Conservation (phyloP, 768 basidiomycete genomes). For the Naganishia kalamii region DNA sequence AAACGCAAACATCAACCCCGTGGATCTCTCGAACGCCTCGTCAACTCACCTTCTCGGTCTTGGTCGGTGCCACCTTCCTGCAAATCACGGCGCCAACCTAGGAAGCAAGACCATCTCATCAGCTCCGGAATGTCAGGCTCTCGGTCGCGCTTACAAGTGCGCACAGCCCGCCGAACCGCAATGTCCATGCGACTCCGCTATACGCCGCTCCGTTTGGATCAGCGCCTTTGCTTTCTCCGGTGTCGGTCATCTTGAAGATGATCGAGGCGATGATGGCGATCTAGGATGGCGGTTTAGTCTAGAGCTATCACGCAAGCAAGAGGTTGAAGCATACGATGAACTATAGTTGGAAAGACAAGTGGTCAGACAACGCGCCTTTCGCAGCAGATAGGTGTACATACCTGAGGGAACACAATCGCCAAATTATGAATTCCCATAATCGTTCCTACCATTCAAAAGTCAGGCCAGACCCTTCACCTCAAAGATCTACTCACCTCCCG, state of each 20-base stretch:
- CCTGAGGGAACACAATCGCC: constrained; percentile 86
- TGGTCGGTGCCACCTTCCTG: constrained; percentile 77
- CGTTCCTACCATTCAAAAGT: constrained; percentile 48
- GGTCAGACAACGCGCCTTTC: neutral
- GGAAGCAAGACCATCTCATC: constrained; percentile 4
- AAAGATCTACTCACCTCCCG: constrained; percentile 51
- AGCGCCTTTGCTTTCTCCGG: constrained; percentile 21
- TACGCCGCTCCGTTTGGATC: constrained; percentile 49
- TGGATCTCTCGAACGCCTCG: constrained; percentile 30
- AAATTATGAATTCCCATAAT: constrained; percentile 92
- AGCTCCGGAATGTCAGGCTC: neutral
- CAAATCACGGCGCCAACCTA: constrained; percentile 67
- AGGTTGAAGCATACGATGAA: neutral
- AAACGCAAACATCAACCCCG: neutral
- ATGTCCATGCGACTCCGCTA: constrained; percentile 85
- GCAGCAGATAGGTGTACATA: neutral
- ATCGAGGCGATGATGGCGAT: constrained; percentile 76
- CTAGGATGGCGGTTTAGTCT: constrained; percentile 46
- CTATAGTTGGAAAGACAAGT: neutral
- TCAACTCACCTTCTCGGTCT: constrained; percentile 61
- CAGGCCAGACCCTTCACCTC: constrained; percentile 52
- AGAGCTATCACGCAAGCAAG: neutral
- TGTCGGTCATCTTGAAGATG: constrained; percentile 76
- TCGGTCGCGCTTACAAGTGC: constrained; percentile 53
- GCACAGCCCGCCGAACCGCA: constrained; percentile 84